These are phyloP conservation scores for Suillus spraguei DNA, from an alignment of 768 basidiomycete genomes.

Conservation along the genomic window DNA sequence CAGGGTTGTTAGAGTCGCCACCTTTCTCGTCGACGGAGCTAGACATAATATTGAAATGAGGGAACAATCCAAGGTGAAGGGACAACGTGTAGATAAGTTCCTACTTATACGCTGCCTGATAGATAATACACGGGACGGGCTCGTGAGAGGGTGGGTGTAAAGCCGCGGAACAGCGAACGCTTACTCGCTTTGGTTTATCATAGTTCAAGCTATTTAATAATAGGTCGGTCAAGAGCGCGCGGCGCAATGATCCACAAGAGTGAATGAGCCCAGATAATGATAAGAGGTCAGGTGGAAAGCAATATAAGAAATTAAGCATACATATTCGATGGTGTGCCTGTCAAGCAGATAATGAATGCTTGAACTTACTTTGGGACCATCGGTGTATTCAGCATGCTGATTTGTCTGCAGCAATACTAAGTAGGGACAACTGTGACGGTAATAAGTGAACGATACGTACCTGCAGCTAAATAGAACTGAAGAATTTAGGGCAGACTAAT, in stretches of 20 bases:
- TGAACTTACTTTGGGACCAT: background rate
- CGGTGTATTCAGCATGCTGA: background rate
- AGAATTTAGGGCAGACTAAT: background rate
- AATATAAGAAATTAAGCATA: background rate
- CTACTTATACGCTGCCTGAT: background rate
- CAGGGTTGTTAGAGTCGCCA: background rate
- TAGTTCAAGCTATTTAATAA: background rate
- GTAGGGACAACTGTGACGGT: background rate
- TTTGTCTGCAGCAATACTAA: background rate
- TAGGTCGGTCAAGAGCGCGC: background rate
- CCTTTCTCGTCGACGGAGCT: conserved; percentile 10
- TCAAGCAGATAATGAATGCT: background rate
- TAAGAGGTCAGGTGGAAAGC: background rate
- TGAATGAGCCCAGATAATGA: background rate
- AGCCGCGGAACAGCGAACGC: background rate
- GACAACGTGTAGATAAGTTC: too few relatives aligned
- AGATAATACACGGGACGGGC: background rate
- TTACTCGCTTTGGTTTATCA: background rate
- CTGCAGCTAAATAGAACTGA: too few relatives aligned
- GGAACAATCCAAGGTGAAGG: background rate
- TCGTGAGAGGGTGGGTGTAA: background rate
- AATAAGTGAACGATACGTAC: background rate
- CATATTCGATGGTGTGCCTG: background rate
- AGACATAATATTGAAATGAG: background rate
- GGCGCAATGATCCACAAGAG: background rate